Percentiles rank a stretch among this genome's conserved stretches.
Evolutionary conservation across 768 basidiomycete genomes (phyloP).

Genomic region (Mrakia blollopis): DNA sequence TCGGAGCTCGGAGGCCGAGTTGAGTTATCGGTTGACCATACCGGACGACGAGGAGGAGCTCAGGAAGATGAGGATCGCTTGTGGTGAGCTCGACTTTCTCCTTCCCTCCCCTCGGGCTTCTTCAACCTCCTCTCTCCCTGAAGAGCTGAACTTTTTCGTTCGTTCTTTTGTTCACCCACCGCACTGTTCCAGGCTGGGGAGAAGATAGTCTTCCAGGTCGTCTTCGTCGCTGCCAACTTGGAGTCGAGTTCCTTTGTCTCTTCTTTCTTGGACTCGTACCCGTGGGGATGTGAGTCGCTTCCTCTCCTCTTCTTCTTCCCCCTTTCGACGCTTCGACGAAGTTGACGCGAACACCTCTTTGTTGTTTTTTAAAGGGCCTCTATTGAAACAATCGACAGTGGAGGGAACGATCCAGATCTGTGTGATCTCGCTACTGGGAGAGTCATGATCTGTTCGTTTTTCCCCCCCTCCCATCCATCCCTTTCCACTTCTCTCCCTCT

Average conservation of each 20-base stretch:
- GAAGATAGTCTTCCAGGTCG: not conserved
- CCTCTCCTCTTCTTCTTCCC: not conserved
- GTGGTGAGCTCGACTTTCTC: conserved; percentile 12
- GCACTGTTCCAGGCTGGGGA: not conserved
- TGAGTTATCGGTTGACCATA: not conserved
- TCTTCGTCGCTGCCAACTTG: not conserved
- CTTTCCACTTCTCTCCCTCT: not conserved
- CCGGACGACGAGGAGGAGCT: not conserved
- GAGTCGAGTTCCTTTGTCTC: not conserved
- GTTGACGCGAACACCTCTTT: not conserved
- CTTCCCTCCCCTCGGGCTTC: not conserved
- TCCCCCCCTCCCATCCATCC: not conserved
- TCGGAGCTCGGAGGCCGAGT: not conserved
- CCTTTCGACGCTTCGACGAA: not conserved
- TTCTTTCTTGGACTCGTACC: not conserved
- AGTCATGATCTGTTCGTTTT: not conserved
- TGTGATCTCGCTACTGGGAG: not conserved
- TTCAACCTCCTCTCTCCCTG: too few species aligned
- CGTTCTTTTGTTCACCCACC: not conserved
- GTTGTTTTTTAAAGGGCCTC: not conserved
- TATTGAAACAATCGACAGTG: not conserved
- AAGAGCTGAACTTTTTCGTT: not conserved
- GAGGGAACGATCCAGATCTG: not conserved
- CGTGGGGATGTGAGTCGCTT: not conserved
- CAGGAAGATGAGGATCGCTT: not conserved